Evolutionary conservation across 441 rosid species (phyloP), one percentile per base, ranked within the genome.

Genomic region (Corymbia citriodora): DNA sequence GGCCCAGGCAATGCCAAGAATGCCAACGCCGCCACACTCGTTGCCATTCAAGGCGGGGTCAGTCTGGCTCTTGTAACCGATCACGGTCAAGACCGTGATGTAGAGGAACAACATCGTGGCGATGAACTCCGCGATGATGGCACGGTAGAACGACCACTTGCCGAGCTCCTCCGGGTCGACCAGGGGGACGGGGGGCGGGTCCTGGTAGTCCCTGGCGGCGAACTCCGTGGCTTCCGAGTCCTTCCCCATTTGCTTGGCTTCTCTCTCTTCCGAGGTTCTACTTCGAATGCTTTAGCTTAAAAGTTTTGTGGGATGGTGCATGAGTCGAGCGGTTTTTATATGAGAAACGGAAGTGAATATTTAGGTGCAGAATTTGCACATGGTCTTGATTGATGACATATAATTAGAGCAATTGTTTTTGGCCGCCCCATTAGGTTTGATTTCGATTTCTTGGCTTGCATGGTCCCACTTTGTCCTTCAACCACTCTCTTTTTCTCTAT

Each of bases 391-490:
- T 59, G 65, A 59, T 59, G 65, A 59, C 65, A 59, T 59, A 59
- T 59, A 59, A 59, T 59, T 59, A 25, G n/a, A 25, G n/a, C 65
- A 25, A 9, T 59, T 59, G 7, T 59, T 59, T 59, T 59, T 13
- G 65, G 65, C 65, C 65, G 93, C 90, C 72, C 93, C 93, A 89
- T 45, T 59, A 14, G n/a, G 88, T 70, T 87, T 88, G 89, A 79
- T 92, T 70, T 88, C 55, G 45, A 83, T 54, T 86, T 88, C 65
- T 86, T 36, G 63, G 3, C 36, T 14, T 68, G 40, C 36, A 3
- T n/a, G 88, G 90, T 55, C 88, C 93, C 91, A 63, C 72, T 63
- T n/a, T 63, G 72, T 63, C 18, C 33, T 4, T 63, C 72, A 63
- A 31, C 72, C 2, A 29, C 19, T 63, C 70, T 13, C 9, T 59